These are phyloP conservation scores for Penicillium freii DNA, from an alignment of 2,329 filamentous ascomycete species.

Conservation along the genomic window DNA sequence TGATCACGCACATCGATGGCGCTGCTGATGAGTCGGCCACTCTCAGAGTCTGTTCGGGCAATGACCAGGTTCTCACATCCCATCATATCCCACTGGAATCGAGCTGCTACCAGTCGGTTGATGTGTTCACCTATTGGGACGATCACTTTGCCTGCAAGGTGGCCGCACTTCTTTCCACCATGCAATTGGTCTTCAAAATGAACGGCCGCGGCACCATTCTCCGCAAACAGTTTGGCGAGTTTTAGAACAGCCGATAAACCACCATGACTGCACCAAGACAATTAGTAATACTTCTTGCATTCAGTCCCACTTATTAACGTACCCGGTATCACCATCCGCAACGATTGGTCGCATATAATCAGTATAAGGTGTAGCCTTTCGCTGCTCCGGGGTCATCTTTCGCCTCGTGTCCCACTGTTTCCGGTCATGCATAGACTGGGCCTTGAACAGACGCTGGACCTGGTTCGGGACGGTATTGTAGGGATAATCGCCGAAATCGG, in stretches of 20 bases:
- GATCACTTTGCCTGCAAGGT: slow-evolving; percentile 92
- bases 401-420: slow-evolving; percentile 88
- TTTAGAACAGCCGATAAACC: slow-evolving; percentile 91
- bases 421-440: slow-evolving; percentile 93
- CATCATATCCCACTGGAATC: slow-evolving; percentile 99
- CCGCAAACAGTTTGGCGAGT: slow-evolving; percentile 93
- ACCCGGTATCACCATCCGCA: slow-evolving; percentile 90
- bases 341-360: slow-evolving; percentile 95
- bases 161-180: slow-evolving; percentile 97
- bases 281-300: neutral
- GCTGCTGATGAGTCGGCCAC: slow-evolving; percentile 82
- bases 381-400: slow-evolving; percentile 71
- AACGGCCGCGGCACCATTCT: slow-evolving; percentile 92
- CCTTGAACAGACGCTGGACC: slow-evolving; percentile 92
- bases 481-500: slow-evolving; percentile 97
- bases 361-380: slow-evolving; percentile 73
- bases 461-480: slow-evolving; percentile 99
- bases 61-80: slow-evolving; percentile 92
- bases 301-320: slow-evolving; percentile 14
- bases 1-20: slow-evolving; percentile 93
- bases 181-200: slow-evolving; percentile 98
- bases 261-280: slow-evolving; percentile 62
- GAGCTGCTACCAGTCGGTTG: slow-evolving; percentile 84
- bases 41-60: slow-evolving; percentile 92
- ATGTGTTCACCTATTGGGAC: slow-evolving; percentile 95